Evolutionary conservation across 2,329 filamentous ascomycete species (phyloP).

Genomic region (Colletotrichum filicis): DNA sequence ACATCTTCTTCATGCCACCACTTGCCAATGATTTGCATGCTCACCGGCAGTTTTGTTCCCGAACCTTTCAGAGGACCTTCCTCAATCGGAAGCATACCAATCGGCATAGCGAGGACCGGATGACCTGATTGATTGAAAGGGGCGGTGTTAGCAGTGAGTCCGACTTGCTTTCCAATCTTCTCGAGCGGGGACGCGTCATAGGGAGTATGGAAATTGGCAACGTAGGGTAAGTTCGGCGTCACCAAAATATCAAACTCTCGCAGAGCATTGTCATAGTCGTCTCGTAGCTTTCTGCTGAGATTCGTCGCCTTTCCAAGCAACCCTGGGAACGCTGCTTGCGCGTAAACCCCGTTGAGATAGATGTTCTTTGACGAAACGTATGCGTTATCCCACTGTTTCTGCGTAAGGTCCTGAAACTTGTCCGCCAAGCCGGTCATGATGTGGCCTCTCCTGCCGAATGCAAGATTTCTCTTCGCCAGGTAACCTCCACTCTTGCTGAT

Average conservation of each 20-base stretch:
- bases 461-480: slow-evolving; percentile 14
- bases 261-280: slow-evolving; percentile 21
- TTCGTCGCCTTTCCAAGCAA: slow-evolving; percentile 14
- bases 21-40: slow-evolving; percentile 45
- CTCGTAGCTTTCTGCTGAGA: slow-evolving; percentile 17
- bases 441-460: slow-evolving; percentile 17
- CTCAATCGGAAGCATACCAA: slow-evolving; percentile 19
- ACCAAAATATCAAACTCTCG: neutral
- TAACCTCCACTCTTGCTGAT: slow-evolving; percentile 34
- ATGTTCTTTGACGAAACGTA: slow-evolving; percentile 49
- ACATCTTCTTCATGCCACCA: slow-evolving; percentile 42
- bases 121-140: slow-evolving; percentile 63
- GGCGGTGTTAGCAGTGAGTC: slow-evolving; percentile 56
- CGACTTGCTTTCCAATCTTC: slow-evolving; percentile 55
- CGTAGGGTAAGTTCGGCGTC: neutral
- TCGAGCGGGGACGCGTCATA: slow-evolving; percentile 45
- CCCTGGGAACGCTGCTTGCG: slow-evolving; percentile 29
- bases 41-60: slow-evolving; percentile 39
- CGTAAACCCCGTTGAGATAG: slow-evolving; percentile 52
- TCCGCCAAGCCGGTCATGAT: slow-evolving; percentile 45
- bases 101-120: slow-evolving; percentile 49
- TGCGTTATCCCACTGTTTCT: slow-evolving; percentile 18
- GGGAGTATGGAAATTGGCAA: slow-evolving; percentile 18
- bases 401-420: slow-evolving; percentile 40
- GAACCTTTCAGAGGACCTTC: slow-evolving; percentile 12